Base-by-base conservation (phyloP, 768 basidiomycete species). In the Lactifluus hygrophoroides region DNA sequence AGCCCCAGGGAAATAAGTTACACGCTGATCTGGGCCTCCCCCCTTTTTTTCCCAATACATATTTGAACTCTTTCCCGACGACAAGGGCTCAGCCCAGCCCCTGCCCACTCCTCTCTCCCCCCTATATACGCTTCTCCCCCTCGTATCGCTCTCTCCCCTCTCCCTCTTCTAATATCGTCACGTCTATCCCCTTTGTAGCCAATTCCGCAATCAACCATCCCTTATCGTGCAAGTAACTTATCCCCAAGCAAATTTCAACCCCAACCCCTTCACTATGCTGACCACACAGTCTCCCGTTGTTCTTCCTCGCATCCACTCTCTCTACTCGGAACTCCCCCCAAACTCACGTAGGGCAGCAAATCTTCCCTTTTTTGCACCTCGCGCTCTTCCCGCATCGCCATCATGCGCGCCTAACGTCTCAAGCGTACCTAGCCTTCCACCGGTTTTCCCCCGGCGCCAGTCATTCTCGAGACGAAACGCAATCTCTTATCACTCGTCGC, bases 341-440 rank as follows among this genome's bases (percentile, higher is more conserved):
- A 64, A 58, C n/a, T 50, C 63, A 9, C 63, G 63, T 30, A 52
- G 63, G 50, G 63, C 63, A 27, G 63, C 63, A 42, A 64, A 64
- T 45, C 37, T 64, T 9, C 63, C 63, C 0, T 64, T 64, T 35
- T 63, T 64, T 5, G 50, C 46, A 2, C 55, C 62, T 32, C 61
- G 62, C 40, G 28, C 63, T 0, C 28, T 56, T 10, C 48, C 35
- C 10, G 37, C 44, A n/a, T 49, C 44, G n/a, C 3, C 59, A 0
- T 54, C 62, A 0, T 45, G 43, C 10, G 42, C 48, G 35, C 28
- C 42, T 21, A 56, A 45, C 40, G 3, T 30, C 56, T 13, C 52
- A 43, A 50, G 23, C 32, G 17, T 55, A 48, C 16, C 51, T 9
- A 43, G 38, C 19, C 3, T 50, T 28, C n/a, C 63, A 19, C 28